These are phyloP conservation scores for Dictyostelium brefeldianum DNA, from an alignment of 78 protist genomes.

Conservation along the genomic window DNA sequence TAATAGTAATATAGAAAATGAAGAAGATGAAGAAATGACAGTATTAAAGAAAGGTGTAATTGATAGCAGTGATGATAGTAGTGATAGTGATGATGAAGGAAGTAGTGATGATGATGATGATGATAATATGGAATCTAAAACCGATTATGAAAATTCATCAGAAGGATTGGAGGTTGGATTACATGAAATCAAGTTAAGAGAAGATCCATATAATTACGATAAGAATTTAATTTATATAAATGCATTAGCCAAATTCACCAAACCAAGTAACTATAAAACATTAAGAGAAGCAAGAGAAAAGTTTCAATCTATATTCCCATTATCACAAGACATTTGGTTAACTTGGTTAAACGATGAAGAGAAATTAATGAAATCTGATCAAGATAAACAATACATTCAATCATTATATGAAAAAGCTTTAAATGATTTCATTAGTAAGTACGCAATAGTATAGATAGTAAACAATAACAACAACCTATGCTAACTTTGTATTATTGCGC, in stretches of 20 bases:
- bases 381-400: conserved; percentile 15
- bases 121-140: background rate
- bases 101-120: conserved; percentile 3
- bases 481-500: too few relatives aligned
- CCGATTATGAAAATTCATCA: conserved; percentile 3
- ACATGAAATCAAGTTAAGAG: conserved; percentile 68
- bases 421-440: conserved; percentile 64
- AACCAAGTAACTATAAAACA: background rate
- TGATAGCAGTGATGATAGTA: background rate
- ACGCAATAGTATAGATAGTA: too few relatives aligned
- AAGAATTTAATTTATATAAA: conserved; percentile 22
- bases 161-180: conserved; percentile 33
- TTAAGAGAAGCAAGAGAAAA: conserved; percentile 30
- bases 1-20: too few relatives aligned
- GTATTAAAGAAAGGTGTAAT: background rate
- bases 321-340: conserved; percentile 33
- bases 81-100: background rate
- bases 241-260: background rate
- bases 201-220: conserved; percentile 51
- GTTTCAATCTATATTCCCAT: conserved; percentile 43
- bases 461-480: too few relatives aligned
- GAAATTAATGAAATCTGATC: background rate
- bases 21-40: background rate
- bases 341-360: conserved; percentile 50
- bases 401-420: conserved; percentile 48